These are phyloP conservation scores for Dictyostelium firmibasis DNA, from an alignment of 78 protist genomes.

Conservation along the genomic window DNA sequence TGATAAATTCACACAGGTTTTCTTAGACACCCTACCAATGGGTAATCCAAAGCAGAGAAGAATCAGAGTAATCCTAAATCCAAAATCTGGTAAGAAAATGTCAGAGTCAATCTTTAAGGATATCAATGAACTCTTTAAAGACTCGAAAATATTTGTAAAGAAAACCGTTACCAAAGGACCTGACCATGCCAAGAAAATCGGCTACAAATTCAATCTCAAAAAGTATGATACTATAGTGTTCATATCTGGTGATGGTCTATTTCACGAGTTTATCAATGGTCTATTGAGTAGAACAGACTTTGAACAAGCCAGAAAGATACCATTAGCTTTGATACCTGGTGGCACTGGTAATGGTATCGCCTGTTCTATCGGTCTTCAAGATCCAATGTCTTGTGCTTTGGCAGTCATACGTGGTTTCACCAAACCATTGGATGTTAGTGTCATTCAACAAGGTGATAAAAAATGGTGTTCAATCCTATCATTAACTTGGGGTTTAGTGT, in stretches of 20 bases:
- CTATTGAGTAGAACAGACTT: slow-evolving; percentile 37
- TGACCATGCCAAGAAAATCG: slow-evolving; percentile 62
- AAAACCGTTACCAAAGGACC: slow-evolving; percentile 74
- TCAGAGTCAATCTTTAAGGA: slow-evolving; percentile 38
- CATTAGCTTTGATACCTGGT: slow-evolving; percentile 33
- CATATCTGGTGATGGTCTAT: slow-evolving; percentile 70
- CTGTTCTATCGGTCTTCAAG: slow-evolving; percentile 42
- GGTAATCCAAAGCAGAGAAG: slow-evolving; percentile 47
- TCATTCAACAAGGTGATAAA: slow-evolving; percentile 32
- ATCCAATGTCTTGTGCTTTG: slow-evolving; percentile 58
- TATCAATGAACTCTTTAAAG: slow-evolving; percentile 13
- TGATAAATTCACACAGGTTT: neutral
- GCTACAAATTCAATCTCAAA: slow-evolving; percentile 24
- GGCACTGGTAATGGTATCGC: slow-evolving; percentile 80
- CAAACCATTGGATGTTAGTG: slow-evolving; percentile 57
- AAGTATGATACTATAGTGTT: slow-evolving; percentile 66
- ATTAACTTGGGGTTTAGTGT: slow-evolving; percentile 62
- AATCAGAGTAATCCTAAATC: slow-evolving; percentile 51
- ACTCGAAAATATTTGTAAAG: slow-evolving; percentile 26
- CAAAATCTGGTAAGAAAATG: slow-evolving; percentile 56
- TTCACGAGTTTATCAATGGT: slow-evolving; percentile 74
- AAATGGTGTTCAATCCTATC: slow-evolving; percentile 56
- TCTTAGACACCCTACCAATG: neutral
- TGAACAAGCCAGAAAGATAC: slow-evolving; percentile 29
- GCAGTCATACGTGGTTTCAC: slow-evolving; percentile 51